Base-by-base conservation (phyloP, 2,329 filamentous ascomycete species). In the Trichoderma sp. region DNA sequence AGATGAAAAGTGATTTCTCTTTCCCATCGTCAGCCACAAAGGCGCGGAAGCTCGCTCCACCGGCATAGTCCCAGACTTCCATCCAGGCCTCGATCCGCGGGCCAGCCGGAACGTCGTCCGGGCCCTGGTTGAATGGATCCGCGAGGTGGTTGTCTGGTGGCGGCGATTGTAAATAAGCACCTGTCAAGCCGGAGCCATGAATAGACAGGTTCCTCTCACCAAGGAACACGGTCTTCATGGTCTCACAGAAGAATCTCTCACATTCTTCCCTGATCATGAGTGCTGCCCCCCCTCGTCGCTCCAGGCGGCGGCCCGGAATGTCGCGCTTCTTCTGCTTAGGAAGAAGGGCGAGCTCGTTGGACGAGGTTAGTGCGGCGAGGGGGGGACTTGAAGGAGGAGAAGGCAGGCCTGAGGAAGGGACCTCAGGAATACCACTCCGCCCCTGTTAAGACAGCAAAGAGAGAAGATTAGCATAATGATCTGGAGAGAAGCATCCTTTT, bases 161-260 rank as follows among this genome's bases (percentile, higher is more conserved):
- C 76, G 86, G 86, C 76, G 86, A 88, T 73, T 83, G 83, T 74
- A 83, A 77, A 77, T 81, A 78, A 83, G 90, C 89, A 95, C 89
- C 90, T 89, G 92, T 89, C 88, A 91, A 91, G 89, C 91, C 88
- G 89, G 92, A 95, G 91, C 89, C 91, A 89, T 89, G 87, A 85
- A 84, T 83, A 81, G 83, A 87, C 86, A 84, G 82, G 84, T 89
- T 90, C 92, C 91, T 90, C 93, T 96, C 94, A 97, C 93, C 94
- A 87, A 91, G 92, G 89, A 97, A 97, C 86, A 92, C 91, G 85
- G 90, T 85, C 85, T 89, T 92, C 90, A 97, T 92, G 88, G 90
- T 91, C 91, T 95, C 93, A 85, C 94, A 97, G 89, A 97, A 97
- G 91, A 97, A 95, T 88, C 94, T 97, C 94, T 97, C 94, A 97